phyloP scores from a whole-genome alignment of 805 yeast species.

The Candida pini region DNA sequence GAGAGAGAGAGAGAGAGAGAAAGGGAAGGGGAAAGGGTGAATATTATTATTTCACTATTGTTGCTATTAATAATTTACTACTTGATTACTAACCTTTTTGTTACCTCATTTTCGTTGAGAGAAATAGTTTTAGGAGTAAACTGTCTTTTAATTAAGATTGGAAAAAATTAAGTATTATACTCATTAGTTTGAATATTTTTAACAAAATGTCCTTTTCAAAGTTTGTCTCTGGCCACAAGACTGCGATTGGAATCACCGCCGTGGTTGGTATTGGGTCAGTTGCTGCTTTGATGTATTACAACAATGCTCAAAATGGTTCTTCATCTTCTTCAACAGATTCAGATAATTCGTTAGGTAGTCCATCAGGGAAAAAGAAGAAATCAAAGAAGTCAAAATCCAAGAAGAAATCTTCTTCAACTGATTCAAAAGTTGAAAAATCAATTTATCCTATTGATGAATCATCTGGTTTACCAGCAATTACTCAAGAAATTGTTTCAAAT shows the following conservation, averaged over 20 bases:
- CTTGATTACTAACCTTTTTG: too few species aligned
- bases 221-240: constrained; percentile 45
- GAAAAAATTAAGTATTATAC: too few species aligned
- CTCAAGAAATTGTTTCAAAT: constrained; percentile 37
- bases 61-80: too few species aligned
- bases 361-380: constrained; percentile 34
- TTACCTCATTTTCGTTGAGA: too few species aligned
- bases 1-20: too few species aligned
- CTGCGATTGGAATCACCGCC: constrained; percentile 45
- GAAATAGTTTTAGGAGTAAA: too few species aligned
- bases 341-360: constrained; percentile 20
- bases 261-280: constrained; percentile 46
- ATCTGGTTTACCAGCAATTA: constrained; percentile 55
- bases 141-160: too few species aligned
- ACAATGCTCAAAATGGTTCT: constrained; percentile 23
- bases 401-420: constrained; percentile 25
- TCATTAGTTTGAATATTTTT: too few species aligned
- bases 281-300: constrained; percentile 41
- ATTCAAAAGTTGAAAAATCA: constrained; percentile 13
- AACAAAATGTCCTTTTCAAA: constrained; percentile 20
- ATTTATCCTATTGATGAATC: constrained; percentile 45
- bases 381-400: constrained; percentile 39
- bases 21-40: too few species aligned
- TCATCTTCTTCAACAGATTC: constrained; percentile 10
- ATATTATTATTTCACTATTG: too few species aligned